phyloP scores from a whole-genome alignment of 257 asterid species.

The Plantago ovata region DNA sequence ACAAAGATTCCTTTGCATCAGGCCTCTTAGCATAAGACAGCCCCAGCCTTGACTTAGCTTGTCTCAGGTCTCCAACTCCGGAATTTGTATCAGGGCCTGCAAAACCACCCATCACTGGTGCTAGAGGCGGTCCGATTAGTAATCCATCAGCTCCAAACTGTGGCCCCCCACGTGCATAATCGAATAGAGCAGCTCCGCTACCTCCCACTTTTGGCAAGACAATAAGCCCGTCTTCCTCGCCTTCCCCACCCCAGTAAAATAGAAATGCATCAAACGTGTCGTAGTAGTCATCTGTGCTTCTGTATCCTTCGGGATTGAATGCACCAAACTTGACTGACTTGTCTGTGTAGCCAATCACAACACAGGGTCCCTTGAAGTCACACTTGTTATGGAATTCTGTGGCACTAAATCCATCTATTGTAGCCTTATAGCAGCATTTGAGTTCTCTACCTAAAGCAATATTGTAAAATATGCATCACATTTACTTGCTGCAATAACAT shows the following conservation, averaged over 20 bases:
- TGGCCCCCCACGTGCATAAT: constrained; percentile 92
- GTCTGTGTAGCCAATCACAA: constrained; percentile 67
- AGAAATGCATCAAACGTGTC: constrained; percentile 83
- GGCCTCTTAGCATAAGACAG: constrained; percentile 73
- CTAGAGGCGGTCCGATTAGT: constrained; percentile 81
- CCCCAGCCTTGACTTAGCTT: constrained; percentile 83
- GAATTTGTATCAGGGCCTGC: constrained; percentile 89
- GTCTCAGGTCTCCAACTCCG: constrained; percentile 75
- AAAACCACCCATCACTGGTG: constrained; percentile 93
- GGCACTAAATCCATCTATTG: constrained; percentile 80
- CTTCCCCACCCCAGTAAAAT: constrained; percentile 55
- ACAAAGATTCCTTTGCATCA: constrained; percentile 79
- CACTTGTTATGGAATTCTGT: constrained; percentile 63
- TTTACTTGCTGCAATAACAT: neutral
- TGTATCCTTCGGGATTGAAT: constrained; percentile 82
- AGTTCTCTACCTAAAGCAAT: constrained; percentile 53
- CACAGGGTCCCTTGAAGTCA: constrained; percentile 94
- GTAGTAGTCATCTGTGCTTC: constrained; percentile 89
- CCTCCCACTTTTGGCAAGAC: constrained; percentile 82
- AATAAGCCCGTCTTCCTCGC: constrained; percentile 24
- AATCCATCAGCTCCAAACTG: constrained; percentile 92
- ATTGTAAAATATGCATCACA: neutral
- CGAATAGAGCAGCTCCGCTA: constrained; percentile 90
- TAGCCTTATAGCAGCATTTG: constrained; percentile 83
- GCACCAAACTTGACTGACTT: constrained; percentile 72